These are phyloP conservation scores for Emergomyces orientalis DNA, from an alignment of 2,329 filamentous ascomycete genomes.

Conservation along the genomic window DNA sequence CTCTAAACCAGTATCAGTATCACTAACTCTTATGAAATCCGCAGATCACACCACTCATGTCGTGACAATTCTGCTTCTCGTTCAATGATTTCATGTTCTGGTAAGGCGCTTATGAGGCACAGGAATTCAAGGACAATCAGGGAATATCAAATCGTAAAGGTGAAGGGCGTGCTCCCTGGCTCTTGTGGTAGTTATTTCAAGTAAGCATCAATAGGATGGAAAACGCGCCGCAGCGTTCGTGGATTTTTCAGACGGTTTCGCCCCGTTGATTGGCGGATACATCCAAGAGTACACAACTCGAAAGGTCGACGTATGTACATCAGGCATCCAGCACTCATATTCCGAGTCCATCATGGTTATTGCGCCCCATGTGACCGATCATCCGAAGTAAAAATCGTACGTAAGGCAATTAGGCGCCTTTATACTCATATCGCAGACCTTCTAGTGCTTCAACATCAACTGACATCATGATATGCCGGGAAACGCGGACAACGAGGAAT, in stretches of 20 bases:
- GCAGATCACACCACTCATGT: background rate
- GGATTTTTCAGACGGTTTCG: background rate
- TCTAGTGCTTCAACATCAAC: constrained; percentile 33
- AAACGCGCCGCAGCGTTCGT: background rate
- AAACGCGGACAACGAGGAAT: constrained; percentile 25
- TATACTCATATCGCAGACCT: constrained; percentile 34
- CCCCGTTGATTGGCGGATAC: background rate
- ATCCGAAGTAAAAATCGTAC: background rate
- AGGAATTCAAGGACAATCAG: background rate
- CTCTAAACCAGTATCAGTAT: background rate
- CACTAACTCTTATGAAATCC: background rate
- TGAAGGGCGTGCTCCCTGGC: background rate
- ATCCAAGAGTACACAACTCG: background rate
- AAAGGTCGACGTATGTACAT: background rate
- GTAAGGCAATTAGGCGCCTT: constrained; percentile 25
- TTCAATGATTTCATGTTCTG: background rate
- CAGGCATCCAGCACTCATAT: background rate
- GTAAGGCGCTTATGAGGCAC: background rate
- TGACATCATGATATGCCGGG: constrained; percentile 29
- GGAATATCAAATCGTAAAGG: background rate
- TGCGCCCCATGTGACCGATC: background rate
- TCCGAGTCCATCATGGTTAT: background rate
- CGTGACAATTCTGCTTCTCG: background rate
- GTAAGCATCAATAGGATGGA: background rate
- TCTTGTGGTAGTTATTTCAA: background rate